Evolutionary conservation across 768 basidiomycete genomes (phyloP).

Genomic region (Naganishia randhawae): DNA sequence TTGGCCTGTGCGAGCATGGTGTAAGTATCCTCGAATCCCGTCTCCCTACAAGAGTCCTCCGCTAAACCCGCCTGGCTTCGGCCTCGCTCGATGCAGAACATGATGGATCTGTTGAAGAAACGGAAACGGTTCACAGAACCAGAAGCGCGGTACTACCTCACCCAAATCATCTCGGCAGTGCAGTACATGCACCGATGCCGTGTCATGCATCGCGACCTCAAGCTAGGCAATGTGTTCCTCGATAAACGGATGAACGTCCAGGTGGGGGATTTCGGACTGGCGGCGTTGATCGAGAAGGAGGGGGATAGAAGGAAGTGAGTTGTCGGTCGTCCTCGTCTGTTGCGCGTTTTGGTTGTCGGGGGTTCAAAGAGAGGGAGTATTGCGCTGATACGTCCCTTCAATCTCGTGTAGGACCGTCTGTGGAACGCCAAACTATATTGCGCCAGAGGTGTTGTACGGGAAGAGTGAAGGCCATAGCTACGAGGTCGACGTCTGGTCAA

Average conservation of each 20-base stretch:
- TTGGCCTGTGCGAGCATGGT: slow-evolving; percentile 86
- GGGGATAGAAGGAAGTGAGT: slow-evolving; percentile 88
- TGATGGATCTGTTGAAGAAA: slow-evolving; percentile 69
- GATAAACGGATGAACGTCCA: slow-evolving; percentile 73
- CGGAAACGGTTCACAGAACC: slow-evolving; percentile 85
- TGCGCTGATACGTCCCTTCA: neutral
- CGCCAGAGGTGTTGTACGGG: slow-evolving; percentile 75
- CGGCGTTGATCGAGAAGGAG: slow-evolving; percentile 90
- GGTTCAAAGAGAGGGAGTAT: too few species aligned
- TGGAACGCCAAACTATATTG: slow-evolving; percentile 97
- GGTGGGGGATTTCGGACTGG: slow-evolving; percentile 95
- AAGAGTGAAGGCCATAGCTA: slow-evolving; percentile 81
- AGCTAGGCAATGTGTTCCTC: slow-evolving; percentile 93
- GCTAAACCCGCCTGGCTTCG: slow-evolving; percentile 61
- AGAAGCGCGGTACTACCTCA: slow-evolving; percentile 85
- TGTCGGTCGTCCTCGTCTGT: neutral
- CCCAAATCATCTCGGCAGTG: slow-evolving; percentile 92
- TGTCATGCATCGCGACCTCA: slow-evolving; percentile 96
- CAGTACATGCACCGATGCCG: slow-evolving; percentile 96
- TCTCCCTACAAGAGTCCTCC: neutral
- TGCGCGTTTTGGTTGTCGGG: slow-evolving; percentile 2
- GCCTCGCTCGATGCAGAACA: slow-evolving; percentile 37
- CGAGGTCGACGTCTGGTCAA: slow-evolving; percentile 97
- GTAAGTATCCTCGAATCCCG: slow-evolving; percentile 43
- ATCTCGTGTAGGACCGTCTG: slow-evolving; percentile 68